phyloP scores from a whole-genome alignment of 495 filamentous ascomycete genomes.

The Hypoxylon crocopeplum region DNA sequence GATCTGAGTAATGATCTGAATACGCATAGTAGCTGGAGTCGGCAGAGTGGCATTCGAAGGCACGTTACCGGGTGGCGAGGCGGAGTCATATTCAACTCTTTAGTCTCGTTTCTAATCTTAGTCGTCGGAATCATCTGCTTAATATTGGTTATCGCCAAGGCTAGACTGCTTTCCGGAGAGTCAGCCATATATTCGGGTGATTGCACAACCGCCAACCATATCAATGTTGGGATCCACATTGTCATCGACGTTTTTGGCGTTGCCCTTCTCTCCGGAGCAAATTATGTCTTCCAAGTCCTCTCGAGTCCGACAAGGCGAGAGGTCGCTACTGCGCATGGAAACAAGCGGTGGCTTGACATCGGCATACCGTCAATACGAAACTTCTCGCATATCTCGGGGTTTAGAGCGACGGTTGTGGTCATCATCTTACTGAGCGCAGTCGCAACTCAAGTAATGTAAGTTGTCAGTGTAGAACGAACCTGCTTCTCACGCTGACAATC shows the following conservation, averaged over 20 bases:
- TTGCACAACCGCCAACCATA: conserved; percentile 40
- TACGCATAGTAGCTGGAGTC: conserved; percentile 27
- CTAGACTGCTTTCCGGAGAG: conserved; percentile 39
- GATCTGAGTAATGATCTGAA: conserved; percentile 18
- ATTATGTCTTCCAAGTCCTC: conserved; percentile 59
- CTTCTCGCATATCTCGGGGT: conserved; percentile 47
- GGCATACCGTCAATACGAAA: conserved; percentile 60
- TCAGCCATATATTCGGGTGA: conserved; percentile 44
- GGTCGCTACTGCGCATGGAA: conserved; percentile 54
- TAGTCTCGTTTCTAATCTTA: conserved; percentile 47
- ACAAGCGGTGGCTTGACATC: conserved; percentile 59
- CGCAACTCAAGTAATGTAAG: conserved; percentile 53
- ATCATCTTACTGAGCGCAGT: conserved; percentile 47
- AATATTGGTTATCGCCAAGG: conserved; percentile 44
- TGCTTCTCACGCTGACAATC: conserved; percentile 18
- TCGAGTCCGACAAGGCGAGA: conserved; percentile 60
- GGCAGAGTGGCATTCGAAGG: conserved; percentile 33
- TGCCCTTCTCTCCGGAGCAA: conserved; percentile 49
- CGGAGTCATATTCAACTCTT: conserved; percentile 46
- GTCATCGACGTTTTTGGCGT: conserved; percentile 46
- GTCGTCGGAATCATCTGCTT: conserved; percentile 49
- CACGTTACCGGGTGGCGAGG: conserved; percentile 48
- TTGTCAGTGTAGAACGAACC: neutral
- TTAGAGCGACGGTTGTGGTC: conserved; percentile 45
- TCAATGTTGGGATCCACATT: conserved; percentile 48